These are phyloP conservation scores for Flaveria trinervia DNA, from an alignment of 129 eudicot species.

Conservation along the genomic window DNA sequence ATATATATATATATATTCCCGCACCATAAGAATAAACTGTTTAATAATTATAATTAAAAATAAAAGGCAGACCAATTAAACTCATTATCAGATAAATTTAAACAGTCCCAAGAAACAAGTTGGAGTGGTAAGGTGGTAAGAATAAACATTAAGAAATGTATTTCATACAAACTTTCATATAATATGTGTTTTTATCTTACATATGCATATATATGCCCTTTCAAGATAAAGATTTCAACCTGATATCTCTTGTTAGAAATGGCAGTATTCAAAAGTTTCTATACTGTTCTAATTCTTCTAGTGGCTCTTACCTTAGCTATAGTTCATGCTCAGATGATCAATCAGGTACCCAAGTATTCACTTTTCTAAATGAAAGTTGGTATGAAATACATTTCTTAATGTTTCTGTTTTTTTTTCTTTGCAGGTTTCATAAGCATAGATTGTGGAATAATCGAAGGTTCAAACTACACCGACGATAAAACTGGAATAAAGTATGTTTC, in stretches of 20 bases:
- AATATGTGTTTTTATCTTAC: background rate
- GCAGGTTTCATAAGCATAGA: slow-evolving; percentile 59
- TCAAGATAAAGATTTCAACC: background rate
- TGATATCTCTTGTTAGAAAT: background rate
- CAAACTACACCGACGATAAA: slow-evolving; percentile 22
- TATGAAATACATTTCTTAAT: background rate
- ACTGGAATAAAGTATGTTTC: slow-evolving; percentile 33
- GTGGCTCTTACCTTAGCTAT: background rate
- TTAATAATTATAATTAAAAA: background rate
- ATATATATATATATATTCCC: no score
- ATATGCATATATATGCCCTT: slow-evolving; percentile 3
- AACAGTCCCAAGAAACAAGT: background rate
- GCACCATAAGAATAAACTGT: background rate
- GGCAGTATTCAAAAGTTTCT: background rate
- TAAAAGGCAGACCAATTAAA: background rate
- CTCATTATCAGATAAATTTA: background rate
- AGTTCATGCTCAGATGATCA: slow-evolving; percentile 8
- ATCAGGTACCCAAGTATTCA: background rate
- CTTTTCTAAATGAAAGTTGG: background rate
- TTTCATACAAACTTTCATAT: no score
- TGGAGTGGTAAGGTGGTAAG: no score
- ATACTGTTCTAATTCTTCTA: background rate
- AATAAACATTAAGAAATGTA: no score
- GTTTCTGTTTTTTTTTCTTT: background rate
- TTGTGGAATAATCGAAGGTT: slow-evolving; percentile 43